Base-by-base conservation (phyloP, 2,329 filamentous ascomycete species). In the Remersonia thermophila region DNA sequence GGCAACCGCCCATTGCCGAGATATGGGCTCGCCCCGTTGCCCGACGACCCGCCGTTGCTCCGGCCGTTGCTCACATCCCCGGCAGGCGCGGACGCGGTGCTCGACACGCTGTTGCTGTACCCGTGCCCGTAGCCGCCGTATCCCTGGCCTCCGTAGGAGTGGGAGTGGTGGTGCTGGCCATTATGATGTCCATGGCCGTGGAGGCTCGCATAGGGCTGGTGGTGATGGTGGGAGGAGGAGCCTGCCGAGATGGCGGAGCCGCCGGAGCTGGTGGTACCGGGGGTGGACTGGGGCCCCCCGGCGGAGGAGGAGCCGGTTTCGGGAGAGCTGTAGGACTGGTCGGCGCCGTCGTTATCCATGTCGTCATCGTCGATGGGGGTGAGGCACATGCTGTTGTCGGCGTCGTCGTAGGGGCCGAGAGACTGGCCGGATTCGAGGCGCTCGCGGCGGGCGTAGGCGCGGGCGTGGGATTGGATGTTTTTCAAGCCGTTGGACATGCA, bases 401-500 rank as follows among this genome's bases (percentile, higher is more conserved):
- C 1, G 62, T 82, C 79, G 61, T 73, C 70, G 65, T 72, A 73
- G 58, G 60, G 63, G 57, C 58, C 54, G 29, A 60, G 50, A 39
- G 52, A 50, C 44, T 66, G 59, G 35, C 60, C 58, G 23, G 59
- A 60, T 58, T 69, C 69, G 48, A 72, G 60, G 41, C 72, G 73
- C 61, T 77, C 77, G 50, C 77, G 77, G 46, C 77, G 73, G 40
- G 72, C 67, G 39, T 71, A 74, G 38, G 77, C 71, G 43, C 81
- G 73, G 45, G 77, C 69, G 35, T 76, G 73, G 48, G 77, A 75
- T 54, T 80, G 77, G 39, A 91, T 69, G 57, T 83, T 86, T 62
- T 86, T 89, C 49, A 89, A 65, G 26, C 84, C 83, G 52, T 81
- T 82, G 55, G 81, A 77, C 77, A 91, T 83, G 60, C 81, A 85